phyloP scores from a whole-genome alignment of 805 yeast genomes.

The Monosporozyma solicola region DNA sequence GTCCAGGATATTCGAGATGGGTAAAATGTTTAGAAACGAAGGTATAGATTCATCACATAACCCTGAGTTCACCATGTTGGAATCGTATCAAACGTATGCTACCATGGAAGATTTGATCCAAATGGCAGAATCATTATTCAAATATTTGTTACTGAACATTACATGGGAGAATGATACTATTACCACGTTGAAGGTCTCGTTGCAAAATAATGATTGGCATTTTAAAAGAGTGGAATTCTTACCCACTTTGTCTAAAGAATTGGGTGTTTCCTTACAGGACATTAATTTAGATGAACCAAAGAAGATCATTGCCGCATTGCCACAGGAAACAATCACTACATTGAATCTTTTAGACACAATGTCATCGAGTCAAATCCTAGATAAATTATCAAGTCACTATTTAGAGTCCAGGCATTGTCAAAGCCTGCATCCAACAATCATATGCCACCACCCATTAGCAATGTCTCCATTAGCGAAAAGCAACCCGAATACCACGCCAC shows the following conservation, averaged over 20 bases:
- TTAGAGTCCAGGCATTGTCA: conserved; percentile 54
- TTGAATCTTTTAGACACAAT: not conserved
- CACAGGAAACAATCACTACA: not conserved
- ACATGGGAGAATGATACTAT: not conserved
- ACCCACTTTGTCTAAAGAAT: conserved; percentile 22
- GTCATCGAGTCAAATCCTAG: conserved; percentile 55
- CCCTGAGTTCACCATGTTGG: conserved; percentile 89
- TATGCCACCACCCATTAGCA: conserved; percentile 73
- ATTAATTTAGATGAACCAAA: conserved; percentile 28
- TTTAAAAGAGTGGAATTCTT: conserved; percentile 27
- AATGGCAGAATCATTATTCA: conserved; percentile 52
- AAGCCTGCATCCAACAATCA: conserved; percentile 49
- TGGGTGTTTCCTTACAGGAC: conserved; percentile 11
- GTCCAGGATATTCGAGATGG: conserved; percentile 81
- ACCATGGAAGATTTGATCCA: conserved; percentile 56
- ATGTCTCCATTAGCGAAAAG: conserved; percentile 88
- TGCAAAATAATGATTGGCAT: conserved; percentile 16
- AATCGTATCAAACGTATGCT: conserved; percentile 71
- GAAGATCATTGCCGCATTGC: not conserved
- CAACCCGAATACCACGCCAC: conserved; percentile 18
- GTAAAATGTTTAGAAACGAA: conserved; percentile 80
- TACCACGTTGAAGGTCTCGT: conserved; percentile 4
- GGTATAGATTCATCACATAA: conserved; percentile 90
- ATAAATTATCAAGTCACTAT: conserved; percentile 48
- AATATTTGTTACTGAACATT: conserved; percentile 21